These are phyloP conservation scores for Epichloe amarillans DNA, from an alignment of 2,329 filamentous ascomycete species.

Conservation along the genomic window DNA sequence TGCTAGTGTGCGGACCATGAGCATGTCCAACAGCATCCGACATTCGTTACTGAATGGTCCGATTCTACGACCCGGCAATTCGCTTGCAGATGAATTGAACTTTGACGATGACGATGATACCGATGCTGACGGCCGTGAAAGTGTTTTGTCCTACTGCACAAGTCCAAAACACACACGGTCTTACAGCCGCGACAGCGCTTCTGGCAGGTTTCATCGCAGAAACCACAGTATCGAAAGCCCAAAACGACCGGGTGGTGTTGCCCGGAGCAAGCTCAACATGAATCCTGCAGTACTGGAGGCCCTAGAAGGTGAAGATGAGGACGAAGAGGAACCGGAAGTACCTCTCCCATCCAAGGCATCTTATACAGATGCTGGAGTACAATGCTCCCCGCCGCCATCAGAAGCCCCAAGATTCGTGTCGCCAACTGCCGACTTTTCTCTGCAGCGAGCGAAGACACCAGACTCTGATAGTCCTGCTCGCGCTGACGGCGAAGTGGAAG, in stretches of 20 bases:
- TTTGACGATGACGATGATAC: slow-evolving; percentile 64
- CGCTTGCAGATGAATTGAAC: slow-evolving; percentile 80
- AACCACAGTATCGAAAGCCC: slow-evolving; percentile 47
- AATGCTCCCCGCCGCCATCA: slow-evolving; percentile 73
- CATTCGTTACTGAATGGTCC: slow-evolving; percentile 54
- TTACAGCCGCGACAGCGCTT: slow-evolving; percentile 43
- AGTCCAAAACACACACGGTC: slow-evolving; percentile 36
- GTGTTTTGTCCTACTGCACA: slow-evolving; percentile 36
- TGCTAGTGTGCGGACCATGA: slow-evolving; percentile 58
- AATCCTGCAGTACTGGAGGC: slow-evolving; percentile 43
- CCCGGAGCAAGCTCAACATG: slow-evolving; percentile 37
- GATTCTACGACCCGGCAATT: slow-evolving; percentile 52
- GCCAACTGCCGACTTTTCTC: slow-evolving; percentile 25
- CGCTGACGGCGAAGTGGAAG: slow-evolving; percentile 49
- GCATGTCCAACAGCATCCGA: slow-evolving; percentile 57
- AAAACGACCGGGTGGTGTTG: slow-evolving; percentile 40
- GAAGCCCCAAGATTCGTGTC: slow-evolving; percentile 28
- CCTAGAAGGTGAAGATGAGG: slow-evolving; percentile 41
- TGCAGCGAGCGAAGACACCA: slow-evolving; percentile 23
- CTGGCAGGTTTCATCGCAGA: slow-evolving; percentile 35
- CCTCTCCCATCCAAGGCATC: slow-evolving; percentile 25
- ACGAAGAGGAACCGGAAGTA: slow-evolving; percentile 28
- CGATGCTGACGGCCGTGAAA: slow-evolving; percentile 57
- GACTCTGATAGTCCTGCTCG: slow-evolving; percentile 31
- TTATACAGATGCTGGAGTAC: slow-evolving; percentile 66